Base-by-base conservation (phyloP, 2,329 filamentous ascomycete genomes). In the Trichoderma harzianum region DNA sequence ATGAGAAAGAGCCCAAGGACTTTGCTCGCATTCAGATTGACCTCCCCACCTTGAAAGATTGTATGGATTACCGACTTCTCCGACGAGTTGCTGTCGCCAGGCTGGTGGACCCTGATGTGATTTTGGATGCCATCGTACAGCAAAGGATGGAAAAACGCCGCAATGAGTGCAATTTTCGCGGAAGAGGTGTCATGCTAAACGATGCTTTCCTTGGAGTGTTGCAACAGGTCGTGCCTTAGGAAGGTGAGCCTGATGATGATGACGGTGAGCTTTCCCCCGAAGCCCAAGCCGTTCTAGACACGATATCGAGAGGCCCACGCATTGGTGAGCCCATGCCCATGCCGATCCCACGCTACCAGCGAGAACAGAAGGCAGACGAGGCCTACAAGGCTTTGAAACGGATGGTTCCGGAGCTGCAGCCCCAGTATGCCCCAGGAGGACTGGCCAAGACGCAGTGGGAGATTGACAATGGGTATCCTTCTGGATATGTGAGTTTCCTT, bases 141-240 rank as follows among this genome's bases (percentile, higher is more conserved):
- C 32, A 36, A 18, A 60, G 24, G n/a, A 57, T 28, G 5, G n/a
- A 32, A 1, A 70, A 58, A 5, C 58, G 57, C 4, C 16, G 5
- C 36, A 69, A 30, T 2, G 67, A 36, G 7, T 39, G 26, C 3
- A 53, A 18, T 18, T n/a, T 28, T n/a, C 67, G 18, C 10, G 4
- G 26, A 30, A 10, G 30, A 8, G n/a, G 14, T 7, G 21, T 26
- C 8, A 62, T 69, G 39, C 21, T 14, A 3, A 69, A 53, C 11
- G 67, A 69, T n/a, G 57, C 57, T 16, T 69, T 69, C n/a, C 36
- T 69, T 30, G 67, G 67, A 51, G 26, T 3, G 14, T n/a, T 61
- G 7, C 39, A 69, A 53, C 39, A n/a, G 16, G n/a, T 3, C 16
- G 28, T 69, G 16, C 67, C 57, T 18, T 69, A 36, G 32, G 57